A percentile compares a stretch with the other conserved stretches of the same genome.
Evolutionary conservation across 192 early-diverging fungal genomes (phyloP).

Genomic region (Dimargaris verticillata): DNA sequence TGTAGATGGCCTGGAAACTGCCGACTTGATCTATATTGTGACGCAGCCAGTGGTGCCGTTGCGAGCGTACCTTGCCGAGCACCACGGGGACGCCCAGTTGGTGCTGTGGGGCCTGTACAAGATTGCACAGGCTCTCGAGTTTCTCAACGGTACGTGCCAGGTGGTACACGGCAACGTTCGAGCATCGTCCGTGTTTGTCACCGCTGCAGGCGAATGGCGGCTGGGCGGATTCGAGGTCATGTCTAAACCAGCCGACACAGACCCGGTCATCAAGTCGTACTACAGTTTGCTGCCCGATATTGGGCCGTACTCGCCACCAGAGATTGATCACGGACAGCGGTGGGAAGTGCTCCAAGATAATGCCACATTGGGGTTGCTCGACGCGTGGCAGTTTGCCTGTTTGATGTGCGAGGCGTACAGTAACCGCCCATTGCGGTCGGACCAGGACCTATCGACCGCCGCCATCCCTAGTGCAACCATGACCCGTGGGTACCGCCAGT

Average conservation of each 20-base stretch:
- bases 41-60: slow-evolving; percentile 74
- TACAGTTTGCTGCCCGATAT: slow-evolving; percentile 17
- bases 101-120: slow-evolving; percentile 80
- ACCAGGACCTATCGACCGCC: slow-evolving; percentile 29
- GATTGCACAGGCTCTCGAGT: slow-evolving; percentile 67
- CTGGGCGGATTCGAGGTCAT: slow-evolving; percentile 78
- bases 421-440: slow-evolving; percentile 28
- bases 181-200: slow-evolving; percentile 64
- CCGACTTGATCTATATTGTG: slow-evolving; percentile 62
- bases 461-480: slow-evolving; percentile 42
- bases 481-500: slow-evolving; percentile 35
- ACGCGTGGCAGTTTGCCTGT: slow-evolving; percentile 68
- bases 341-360: slow-evolving; percentile 14
- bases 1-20: slow-evolving; percentile 63
- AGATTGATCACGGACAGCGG: slow-evolving; percentile 15
- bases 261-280: slow-evolving; percentile 28
- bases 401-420: slow-evolving; percentile 77
- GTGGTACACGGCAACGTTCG: slow-evolving; percentile 81
- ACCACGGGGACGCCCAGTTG: slow-evolving; percentile 35
- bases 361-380: slow-evolving; percentile 33
- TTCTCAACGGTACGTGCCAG: slow-evolving; percentile 69
- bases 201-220: slow-evolving; percentile 87
- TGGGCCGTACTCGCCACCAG: slow-evolving; percentile 20
- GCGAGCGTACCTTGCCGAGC: slow-evolving; percentile 25
- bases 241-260: slow-evolving; percentile 50